Evolutionary conservation across 2,329 filamentous ascomycete species (phyloP), one percentile per base, ranked within the genome.

Genomic region (Hymenoscyphus linearis): DNA sequence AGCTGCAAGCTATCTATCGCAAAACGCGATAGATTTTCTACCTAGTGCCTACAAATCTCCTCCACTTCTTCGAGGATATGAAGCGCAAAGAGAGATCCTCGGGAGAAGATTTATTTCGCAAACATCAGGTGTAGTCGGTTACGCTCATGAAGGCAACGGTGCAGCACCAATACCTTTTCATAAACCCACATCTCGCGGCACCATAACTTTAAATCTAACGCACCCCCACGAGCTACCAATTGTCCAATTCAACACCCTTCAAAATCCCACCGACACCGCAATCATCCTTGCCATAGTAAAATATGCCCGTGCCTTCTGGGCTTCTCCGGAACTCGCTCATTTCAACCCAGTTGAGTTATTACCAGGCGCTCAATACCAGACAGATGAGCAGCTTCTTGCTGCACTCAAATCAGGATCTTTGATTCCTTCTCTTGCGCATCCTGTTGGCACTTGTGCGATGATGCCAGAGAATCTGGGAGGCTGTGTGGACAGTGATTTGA

Each of bases 21-120:
- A 2, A 77, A 79, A 57, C 55, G 74, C 9, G 72, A 77, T 56
- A 62, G 78, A 7, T 64, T 76, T 1, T 74, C 74, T 1, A 55
- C 53, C 63, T 47, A 31, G 55, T 56, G 12, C 61, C 58, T 34
- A 55, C 37, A 60, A 52, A 35, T 50, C 60, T 4, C 55, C 63
- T 9, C 54, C 60, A 27, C 55, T 64, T 16, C 35, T 64, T 12
- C 37, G 35, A 40, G 63, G 60, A 31, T 64, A 59, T 40, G 53
- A 36, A 25, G 40, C 62, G 18, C 58, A 64, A 61, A 53, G 63
- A 44, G 31, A 52, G 36, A 10, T 55, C 27, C 22, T 78, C 77
- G 27, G 55, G 7, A 36, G 52, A 7, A 53, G 50, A 1, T 61
- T 59, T 26, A 40, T 14, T 10, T 55, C 50, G 6, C 31, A 57